Evolutionary conservation across 345 rosid species (phyloP), one percentile per base, ranked within the genome.

Genomic region (Sisymbrium irio): DNA sequence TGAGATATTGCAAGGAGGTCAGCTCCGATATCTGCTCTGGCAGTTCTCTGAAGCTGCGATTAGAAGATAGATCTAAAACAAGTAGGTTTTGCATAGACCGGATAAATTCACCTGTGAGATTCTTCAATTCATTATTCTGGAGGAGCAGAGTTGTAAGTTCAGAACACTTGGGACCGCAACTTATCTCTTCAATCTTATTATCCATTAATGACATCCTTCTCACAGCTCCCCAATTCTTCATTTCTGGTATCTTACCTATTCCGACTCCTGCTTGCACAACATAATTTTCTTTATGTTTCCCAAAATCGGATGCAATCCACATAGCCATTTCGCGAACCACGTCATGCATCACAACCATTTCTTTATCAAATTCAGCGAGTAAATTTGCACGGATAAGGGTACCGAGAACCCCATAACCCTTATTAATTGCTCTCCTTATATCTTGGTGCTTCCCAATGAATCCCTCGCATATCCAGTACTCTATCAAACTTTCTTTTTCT

Each of bases 271-370:
- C 65, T 55, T 37, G 40, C 10, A 65, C 72, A 3, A 55, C 30
- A 4, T 5, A 55, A 15, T 1, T 20, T 6, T 73, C 77, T 54
- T 73, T 64, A 7, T 55, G 6, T 7, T 65, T 3, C 9, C 60
- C 78, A 0, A 65, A 47, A 56, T 36, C 22, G 8, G 72, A 74
- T 3, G 67, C 41, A 25, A 82, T 78, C 82, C 84, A 76, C 14
- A 83, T 25, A 0, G 87, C 87, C 65, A 83, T 74, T 20, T 85
- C 86, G 12, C 82, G 47, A 3, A 82, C 71, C 13, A 83, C 68
- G 15, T 69, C 79, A 46, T 85, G 85, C 84, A 83, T 78, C 30
- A 82, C 65, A 32, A 17, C 61, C 0, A 0, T 0, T 1, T 15
- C 0, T 15, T 0, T 32, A 15, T 9, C n/a, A n/a, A 4, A 22